Evolutionary conservation across 2,329 filamentous ascomycete genomes (phyloP), one percentile per base, ranked within the genome.

Genomic region (Fonsecaea erecta): DNA sequence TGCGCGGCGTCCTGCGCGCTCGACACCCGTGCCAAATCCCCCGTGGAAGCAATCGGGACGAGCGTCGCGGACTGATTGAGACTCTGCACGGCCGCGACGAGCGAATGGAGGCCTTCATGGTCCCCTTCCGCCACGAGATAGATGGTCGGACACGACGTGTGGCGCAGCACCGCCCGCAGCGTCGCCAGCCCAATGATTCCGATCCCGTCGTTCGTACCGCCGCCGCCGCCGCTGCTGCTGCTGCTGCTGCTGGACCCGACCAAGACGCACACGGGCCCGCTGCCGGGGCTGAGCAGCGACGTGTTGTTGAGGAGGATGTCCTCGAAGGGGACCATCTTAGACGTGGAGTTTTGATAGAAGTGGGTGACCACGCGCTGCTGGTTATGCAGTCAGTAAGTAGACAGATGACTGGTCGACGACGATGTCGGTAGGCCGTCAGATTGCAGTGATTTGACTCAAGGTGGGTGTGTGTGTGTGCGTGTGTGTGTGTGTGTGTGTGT

Each of bases 141-240:
- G 58, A 68, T 51, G 4, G 62, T 69, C 3, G 68, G 67, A 2
- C 26, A 18, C 30, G 58, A 43, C 12, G 59, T 70, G 62, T 69
- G 59, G 61, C 62, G 57, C 9, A 66, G 55, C 5, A 67, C 26
- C n/a, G 66, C 63, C 3, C 59, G 58, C 16, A 69, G 34, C 8
- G 68, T 60, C 14, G 61, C 51, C n/a, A 61, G 61, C 9, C 68
- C 68, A 26, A 70, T 70, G 32, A 70, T 70, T 3, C 68, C 68
- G 8, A 3, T 8, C 40, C 18, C 43, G 3, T n/a, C n/a, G n/a
- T n/a, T n/a, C n/a, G n/a, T n/a, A n/a, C n/a, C n/a, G n/a, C n/a
- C n/a, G n/a, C n/a, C n/a, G n/a, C n/a, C n/a, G n/a, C n/a, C n/a
- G n/a, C n/a, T n/a, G n/a, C n/a, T n/a, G n/a, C n/a, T n/a, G n/a